phyloP scores from a whole-genome alignment of 164 flowering plant genomes.

The Magnolia changhungtana region DNA sequence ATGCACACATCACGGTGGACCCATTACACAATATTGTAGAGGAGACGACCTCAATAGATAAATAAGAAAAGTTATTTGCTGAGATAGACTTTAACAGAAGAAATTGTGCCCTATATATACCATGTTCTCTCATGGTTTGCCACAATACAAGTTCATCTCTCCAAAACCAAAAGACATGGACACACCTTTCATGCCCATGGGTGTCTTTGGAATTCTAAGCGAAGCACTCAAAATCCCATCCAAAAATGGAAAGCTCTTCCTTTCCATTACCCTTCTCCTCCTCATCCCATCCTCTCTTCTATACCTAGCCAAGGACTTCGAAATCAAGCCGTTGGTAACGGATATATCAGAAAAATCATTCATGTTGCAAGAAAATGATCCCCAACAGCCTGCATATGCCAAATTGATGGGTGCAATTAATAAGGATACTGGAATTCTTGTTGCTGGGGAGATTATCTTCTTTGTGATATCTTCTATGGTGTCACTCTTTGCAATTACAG shows the following conservation, averaged over 20 bases:
- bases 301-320: neutral
- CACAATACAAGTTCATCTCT: neutral
- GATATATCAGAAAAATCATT: neutral
- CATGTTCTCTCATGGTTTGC: neutral
- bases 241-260: slow-evolving; percentile 5
- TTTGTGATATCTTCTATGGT: too few relatives aligned
- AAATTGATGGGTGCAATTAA: neutral
- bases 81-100: too few relatives aligned
- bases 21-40: too few relatives aligned
- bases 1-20: too few relatives aligned
- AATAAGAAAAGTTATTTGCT: too few relatives aligned
- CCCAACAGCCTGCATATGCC: neutral
- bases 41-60: too few relatives aligned
- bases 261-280: slow-evolving; percentile 3
- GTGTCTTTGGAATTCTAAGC: slow-evolving; percentile 7
- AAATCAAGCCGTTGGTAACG: neutral
- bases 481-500: too few relatives aligned
- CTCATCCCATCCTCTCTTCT: slow-evolving; percentile 7
- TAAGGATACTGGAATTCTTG: too few relatives aligned
- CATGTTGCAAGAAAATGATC: neutral
- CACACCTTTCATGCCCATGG: neutral
- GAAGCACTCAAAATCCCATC: neutral
- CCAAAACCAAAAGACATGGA: neutral
- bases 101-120: neutral
- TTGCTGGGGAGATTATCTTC: too few relatives aligned